A percentile compares a stretch with the other conserved stretches of the same genome.
These are phyloP conservation scores for Hordeum marinum DNA, from an alignment of 176 grass and related monocot genomes.

Conservation along the genomic window DNA sequence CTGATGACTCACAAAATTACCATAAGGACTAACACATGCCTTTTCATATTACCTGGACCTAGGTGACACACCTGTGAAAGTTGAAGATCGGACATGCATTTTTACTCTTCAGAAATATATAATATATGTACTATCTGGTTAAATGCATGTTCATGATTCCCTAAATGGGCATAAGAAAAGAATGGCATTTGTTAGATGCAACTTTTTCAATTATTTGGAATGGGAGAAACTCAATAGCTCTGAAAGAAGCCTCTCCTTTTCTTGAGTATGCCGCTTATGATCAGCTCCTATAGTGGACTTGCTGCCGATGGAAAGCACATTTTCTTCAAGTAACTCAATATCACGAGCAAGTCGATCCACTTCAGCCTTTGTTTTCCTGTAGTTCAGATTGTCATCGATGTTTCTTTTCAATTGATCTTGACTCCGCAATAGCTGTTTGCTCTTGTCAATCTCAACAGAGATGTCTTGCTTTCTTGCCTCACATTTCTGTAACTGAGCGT, in stretches of 20 bases:
- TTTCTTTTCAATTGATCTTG: conserved; percentile 96
- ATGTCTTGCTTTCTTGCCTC: conserved; percentile 50
- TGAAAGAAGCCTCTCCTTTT: conserved; percentile 85
- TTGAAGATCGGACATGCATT: background rate
- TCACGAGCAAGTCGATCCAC: conserved; percentile 71
- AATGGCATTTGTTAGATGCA: background rate
- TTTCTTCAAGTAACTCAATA: conserved; percentile 78
- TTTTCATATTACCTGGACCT: background rate
- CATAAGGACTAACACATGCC: background rate
- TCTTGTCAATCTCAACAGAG: conserved; percentile 62
- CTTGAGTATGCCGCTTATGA: conserved; percentile 73
- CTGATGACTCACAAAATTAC: background rate
- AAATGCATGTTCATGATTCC: conserved; percentile 4
- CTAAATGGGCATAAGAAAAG: background rate
- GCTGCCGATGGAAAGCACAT: conserved; percentile 63
- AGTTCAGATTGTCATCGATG: conserved; percentile 95
- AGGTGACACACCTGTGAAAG: background rate
- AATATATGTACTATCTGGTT: background rate
- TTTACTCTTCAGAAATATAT: conserved; percentile 1
- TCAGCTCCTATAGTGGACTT: conserved; percentile 74
- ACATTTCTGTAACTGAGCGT: conserved; percentile 51
- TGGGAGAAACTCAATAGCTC: conserved; percentile 48
- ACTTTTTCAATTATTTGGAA: background rate
- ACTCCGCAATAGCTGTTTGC: conserved; percentile 60
- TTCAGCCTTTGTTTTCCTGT: conserved; percentile 83